Percentiles rank a stretch among this genome's conserved stretches.
Conservation (phyloP, 2,329 filamentous ascomycete species). For the Graphiopsis chlorocephala region DNA sequence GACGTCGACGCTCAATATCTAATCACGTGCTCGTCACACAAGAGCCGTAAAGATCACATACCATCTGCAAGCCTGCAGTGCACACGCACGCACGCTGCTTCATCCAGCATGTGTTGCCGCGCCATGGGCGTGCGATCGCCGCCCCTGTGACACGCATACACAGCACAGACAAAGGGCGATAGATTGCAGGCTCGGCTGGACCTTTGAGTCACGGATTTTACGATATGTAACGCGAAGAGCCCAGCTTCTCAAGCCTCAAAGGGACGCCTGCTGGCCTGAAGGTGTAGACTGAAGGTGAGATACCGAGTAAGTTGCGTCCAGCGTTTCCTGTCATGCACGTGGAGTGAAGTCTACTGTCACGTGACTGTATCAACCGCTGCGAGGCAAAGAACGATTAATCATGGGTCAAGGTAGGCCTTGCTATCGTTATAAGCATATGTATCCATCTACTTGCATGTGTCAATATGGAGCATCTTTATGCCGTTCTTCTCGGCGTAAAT, state of each 20-base stretch:
- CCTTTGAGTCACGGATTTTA: background rate
- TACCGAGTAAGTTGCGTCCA: background rate
- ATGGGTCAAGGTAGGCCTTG: background rate
- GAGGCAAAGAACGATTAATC: background rate
- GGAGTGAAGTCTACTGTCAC: background rate
- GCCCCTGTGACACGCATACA: constrained; percentile 4
- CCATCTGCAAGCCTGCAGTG: background rate
- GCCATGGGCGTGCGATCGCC: background rate
- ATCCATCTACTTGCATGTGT: no score
- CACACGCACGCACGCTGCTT: background rate
- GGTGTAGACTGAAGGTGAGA: background rate
- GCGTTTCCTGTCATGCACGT: background rate
- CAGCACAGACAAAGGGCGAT: constrained; percentile 5
- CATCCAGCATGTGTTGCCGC: background rate
- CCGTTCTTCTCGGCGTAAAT: no score
- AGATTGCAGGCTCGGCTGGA: background rate
- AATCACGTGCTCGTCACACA: constrained; percentile 1
- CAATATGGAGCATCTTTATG: no score
- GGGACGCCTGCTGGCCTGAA: background rate
- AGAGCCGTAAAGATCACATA: background rate
- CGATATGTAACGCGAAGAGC: background rate
- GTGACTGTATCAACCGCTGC: background rate
- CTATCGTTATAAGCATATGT: background rate
- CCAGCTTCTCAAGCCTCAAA: background rate
- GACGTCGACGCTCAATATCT: background rate